phyloP scores from a whole-genome alignment of 495 filamentous ascomycete genomes.

The Penicillium angulare region DNA sequence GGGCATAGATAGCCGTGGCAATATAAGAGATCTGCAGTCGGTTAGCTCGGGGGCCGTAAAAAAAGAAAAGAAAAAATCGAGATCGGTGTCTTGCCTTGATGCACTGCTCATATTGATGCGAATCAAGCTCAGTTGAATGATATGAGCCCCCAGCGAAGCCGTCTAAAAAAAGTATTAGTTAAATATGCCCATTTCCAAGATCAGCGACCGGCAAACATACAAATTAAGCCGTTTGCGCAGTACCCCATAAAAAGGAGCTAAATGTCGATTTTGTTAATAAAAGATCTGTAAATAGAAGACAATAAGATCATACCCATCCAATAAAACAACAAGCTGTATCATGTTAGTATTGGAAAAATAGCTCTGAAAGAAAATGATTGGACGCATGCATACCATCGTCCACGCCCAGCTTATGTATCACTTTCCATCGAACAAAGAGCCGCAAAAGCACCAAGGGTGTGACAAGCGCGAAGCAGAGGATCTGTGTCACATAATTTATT shows the following conservation, averaged over 20 bases:
- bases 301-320: conserved; percentile 1
- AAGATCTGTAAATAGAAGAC: background rate
- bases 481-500: conserved; percentile 12
- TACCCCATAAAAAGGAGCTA: conserved; percentile 1
- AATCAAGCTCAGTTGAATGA: background rate
- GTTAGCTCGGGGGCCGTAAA: background rate
- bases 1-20: conserved; percentile 27
- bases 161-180: background rate
- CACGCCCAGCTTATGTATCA: conserved; percentile 3
- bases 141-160: background rate
- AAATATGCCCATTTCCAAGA: background rate
- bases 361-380: background rate
- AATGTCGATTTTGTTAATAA: background rate
- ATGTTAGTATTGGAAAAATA: background rate
- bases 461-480: conserved; percentile 7
- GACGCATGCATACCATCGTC: conserved; percentile 12
- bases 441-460: conserved; percentile 9
- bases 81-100: background rate
- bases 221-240: background rate
- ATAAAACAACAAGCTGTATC: background rate
- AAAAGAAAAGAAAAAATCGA: background rate
- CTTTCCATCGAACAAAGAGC: conserved; percentile 8
- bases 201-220: background rate
- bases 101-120: background rate
- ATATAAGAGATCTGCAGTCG: conserved; percentile 13